Base-by-base conservation (phyloP, 306 rosid species). In the Sphenostylis stenocarpa region DNA sequence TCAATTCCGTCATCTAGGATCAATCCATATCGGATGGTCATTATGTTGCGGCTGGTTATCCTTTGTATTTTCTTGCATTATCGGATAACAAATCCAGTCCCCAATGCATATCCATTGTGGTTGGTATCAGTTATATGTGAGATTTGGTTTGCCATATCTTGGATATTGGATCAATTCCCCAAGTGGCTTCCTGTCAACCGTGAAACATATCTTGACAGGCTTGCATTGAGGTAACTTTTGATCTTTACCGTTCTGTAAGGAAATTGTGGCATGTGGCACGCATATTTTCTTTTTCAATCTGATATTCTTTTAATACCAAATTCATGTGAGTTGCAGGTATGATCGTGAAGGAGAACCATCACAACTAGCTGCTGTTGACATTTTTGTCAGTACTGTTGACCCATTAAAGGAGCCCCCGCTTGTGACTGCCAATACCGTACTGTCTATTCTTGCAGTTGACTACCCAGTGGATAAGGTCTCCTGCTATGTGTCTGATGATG, bases 141-240 rank as follows among this genome's bases (percentile, higher is more conserved):
- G 91, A 89, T 95, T 79, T 95, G 98, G 98, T 95, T 95, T 67
- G 97, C 98, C 43, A 78, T 95, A 0, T 95, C 98, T 52, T 95
- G 98, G 98, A 92, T 95, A 73, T 85, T 95, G 64, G 98, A 95
- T 95, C 98, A 95, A 85, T 90, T 95, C 73, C 98, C 96, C 0
- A 95, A 95, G 87, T 95, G 98, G 98, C 87, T 92, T 33, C 97
- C 98, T 15, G 93, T 95, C 13, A 95, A 95, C 85, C 98, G 98
- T 17, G 96, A 95, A 79, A 95, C 98, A 56, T 95, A 95, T 86
- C 95, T 95, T 7, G 97, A 95, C 75, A 87, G 98, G 82, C 96
- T 95, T 72, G 86, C 97, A 17, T 77, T 92, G 78, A 92, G 98
- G 97, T 94, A 57, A 2, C 56, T 68, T 55, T 55, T 24, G 45